These are phyloP conservation scores for Vigna mungo DNA, from an alignment of 306 rosid genomes.

Conservation along the genomic window DNA sequence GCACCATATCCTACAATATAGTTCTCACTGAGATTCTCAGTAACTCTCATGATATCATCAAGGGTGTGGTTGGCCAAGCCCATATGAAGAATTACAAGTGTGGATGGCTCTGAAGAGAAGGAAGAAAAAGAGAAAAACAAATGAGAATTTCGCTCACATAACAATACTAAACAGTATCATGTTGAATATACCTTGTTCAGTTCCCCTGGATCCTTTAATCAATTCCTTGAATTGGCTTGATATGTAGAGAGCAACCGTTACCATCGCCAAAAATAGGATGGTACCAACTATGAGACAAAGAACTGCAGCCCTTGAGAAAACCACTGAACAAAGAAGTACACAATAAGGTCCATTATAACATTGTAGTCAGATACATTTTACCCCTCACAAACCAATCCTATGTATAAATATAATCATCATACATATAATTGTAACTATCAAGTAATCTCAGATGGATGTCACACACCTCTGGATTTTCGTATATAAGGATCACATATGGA, in stretches of 20 bases:
- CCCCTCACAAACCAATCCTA: not conserved
- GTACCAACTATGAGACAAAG: conserved; percentile 15
- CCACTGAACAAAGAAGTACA: not conserved
- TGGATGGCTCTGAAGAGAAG: conserved; percentile 9
- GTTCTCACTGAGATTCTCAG: conserved; percentile 22
- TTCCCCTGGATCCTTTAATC: conserved; percentile 15
- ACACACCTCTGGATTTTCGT: no score
- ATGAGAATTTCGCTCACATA: not conserved
- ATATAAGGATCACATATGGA: no score
- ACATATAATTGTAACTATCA: no score
- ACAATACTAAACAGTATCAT: not conserved
- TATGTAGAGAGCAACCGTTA: not conserved
- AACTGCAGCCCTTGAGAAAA: conserved; percentile 14
- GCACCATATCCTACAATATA: conserved; percentile 19
- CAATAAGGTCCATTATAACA: not conserved
- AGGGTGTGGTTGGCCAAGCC: conserved; percentile 21
- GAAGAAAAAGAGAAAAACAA: not conserved
- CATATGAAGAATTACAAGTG: conserved; percentile 29
- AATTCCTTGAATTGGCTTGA: conserved; percentile 8
- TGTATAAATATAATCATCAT: not conserved
- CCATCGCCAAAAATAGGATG: conserved; percentile 7
- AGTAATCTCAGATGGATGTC: no score
- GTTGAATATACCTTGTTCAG: not conserved
- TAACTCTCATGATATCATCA: conserved; percentile 28
- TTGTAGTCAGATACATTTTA: not conserved